Conservation (phyloP, 176 grass and related monocot species). For the Triticum timopheevii region DNA sequence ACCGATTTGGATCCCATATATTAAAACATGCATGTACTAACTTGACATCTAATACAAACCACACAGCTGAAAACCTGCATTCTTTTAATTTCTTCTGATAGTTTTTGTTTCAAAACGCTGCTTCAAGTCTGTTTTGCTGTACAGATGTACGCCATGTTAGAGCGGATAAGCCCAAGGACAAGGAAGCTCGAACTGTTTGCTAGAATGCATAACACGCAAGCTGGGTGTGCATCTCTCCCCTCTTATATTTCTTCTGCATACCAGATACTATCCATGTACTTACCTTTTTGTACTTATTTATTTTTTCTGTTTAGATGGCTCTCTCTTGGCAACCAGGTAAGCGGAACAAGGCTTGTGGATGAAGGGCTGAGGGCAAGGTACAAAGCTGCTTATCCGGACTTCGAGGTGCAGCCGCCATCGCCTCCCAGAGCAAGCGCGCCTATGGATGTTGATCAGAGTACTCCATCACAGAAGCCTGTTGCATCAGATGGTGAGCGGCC, state of each 20-base stretch:
- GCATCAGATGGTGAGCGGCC: slow-evolving; percentile 44
- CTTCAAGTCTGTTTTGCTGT: slow-evolving; percentile 31
- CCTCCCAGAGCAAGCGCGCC: slow-evolving; percentile 66
- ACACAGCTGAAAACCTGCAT: not conserved
- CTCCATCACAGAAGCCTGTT: slow-evolving; percentile 37
- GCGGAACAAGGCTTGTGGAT: slow-evolving; percentile 88
- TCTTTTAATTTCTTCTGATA: not conserved
- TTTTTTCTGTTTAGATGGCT: slow-evolving; percentile 61
- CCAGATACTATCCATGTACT: not conserved
- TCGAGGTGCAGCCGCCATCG: slow-evolving; percentile 79
- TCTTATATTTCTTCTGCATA: not conserved
- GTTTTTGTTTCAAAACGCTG: not conserved
- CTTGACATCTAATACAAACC: not conserved
- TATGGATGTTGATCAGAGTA: slow-evolving; percentile 59
- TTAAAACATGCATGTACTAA: not conserved
- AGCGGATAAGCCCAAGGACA: slow-evolving; percentile 95
- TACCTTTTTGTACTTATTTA: not conserved
- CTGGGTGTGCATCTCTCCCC: slow-evolving; percentile 48
- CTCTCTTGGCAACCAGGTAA: slow-evolving; percentile 88
- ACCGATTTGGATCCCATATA: not conserved
- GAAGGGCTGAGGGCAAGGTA: slow-evolving; percentile 96
- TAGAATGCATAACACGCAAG: slow-evolving; percentile 98
- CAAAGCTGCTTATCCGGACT: slow-evolving; percentile 92
- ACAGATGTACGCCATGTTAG: slow-evolving; percentile 98
- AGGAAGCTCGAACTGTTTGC: slow-evolving; percentile 97